A percentile compares a stretch with the other conserved stretches of the same genome.
phyloP scores from a whole-genome alignment of 129 eudicot species.

The Escallonia rubra region DNA sequence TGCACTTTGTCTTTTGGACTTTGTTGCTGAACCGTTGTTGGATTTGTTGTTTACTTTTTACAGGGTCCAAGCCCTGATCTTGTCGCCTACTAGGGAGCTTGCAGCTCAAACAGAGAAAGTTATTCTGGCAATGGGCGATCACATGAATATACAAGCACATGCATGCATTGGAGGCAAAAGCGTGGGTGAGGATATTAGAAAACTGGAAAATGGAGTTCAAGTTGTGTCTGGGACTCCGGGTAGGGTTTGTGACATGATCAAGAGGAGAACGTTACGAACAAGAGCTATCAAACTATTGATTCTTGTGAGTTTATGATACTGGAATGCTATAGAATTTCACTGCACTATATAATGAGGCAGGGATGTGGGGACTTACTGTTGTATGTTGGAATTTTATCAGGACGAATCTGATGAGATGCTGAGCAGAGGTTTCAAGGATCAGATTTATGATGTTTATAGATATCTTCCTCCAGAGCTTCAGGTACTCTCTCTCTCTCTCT shows the following conservation, averaged over 20 bases:
- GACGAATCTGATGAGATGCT: conserved; percentile 99
- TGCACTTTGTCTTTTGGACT: no score
- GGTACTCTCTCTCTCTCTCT: conserved; percentile 30
- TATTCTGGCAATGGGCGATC: conserved; percentile 70
- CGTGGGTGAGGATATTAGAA: conserved; percentile 92
- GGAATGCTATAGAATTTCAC: background rate
- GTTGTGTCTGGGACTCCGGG: conserved; percentile 98
- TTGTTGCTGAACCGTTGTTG: no score
- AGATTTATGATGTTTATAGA: conserved; percentile 93
- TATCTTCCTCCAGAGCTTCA: conserved; percentile 99
- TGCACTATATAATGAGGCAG: background rate
- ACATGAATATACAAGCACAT: conserved; percentile 79
- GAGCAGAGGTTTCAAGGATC: conserved; percentile 99
- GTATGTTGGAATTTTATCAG: conserved; percentile 18
- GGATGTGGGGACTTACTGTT: background rate
- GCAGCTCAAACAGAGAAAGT: conserved; percentile 89
- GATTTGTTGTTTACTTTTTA: background rate
- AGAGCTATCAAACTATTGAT: conserved; percentile 74
- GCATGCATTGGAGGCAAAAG: conserved; percentile 97
- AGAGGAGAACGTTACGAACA: conserved; percentile 82
- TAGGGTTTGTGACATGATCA: conserved; percentile 95
- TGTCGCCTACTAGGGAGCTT: conserved; percentile 95
- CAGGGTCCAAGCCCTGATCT: conserved; percentile 92
- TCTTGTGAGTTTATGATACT: conserved; percentile 46
- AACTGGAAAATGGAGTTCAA: conserved; percentile 83